These are phyloP conservation scores for Asterella californica DNA, from an alignment of 225 moss, liverwort and hornwort species.

Conservation along the genomic window DNA sequence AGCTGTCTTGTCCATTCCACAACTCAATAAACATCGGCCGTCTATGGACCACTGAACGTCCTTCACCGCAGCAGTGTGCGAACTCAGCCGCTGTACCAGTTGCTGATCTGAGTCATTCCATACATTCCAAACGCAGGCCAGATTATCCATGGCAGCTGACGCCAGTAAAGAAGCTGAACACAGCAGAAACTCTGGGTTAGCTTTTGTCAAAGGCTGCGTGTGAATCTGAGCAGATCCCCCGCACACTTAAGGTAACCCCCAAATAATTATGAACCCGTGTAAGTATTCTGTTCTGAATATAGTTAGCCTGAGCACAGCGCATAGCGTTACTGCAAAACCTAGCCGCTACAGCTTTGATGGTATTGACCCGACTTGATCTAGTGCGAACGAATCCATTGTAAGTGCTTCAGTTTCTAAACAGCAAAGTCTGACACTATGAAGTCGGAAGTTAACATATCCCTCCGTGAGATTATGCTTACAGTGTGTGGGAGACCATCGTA, in stretches of 20 bases:
- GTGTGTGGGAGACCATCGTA: slow-evolving; percentile 89
- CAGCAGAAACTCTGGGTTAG: not conserved
- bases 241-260: no score
- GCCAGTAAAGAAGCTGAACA: slow-evolving; percentile 77
- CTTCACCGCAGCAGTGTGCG: slow-evolving; percentile 75
- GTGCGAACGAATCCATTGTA: not conserved
- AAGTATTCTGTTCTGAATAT: not conserved
- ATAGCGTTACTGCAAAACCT: not conserved
- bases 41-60: slow-evolving; percentile 83
- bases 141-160: slow-evolving; percentile 77
- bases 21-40: slow-evolving; percentile 66
- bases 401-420: no score
- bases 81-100: slow-evolving; percentile 57
- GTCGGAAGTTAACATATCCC: no score
- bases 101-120: slow-evolving; percentile 68
- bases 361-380: not conserved
- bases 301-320: not conserved
- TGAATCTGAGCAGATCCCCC: not conserved
- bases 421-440: no score
- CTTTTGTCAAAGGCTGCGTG: not conserved
- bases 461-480: slow-evolving; percentile 38
- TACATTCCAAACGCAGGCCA: slow-evolving; percentile 75
- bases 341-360: not conserved
- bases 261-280: not conserved
- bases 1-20: slow-evolving; percentile 76